phyloP scores from a whole-genome alignment of 768 basidiomycete genomes.

The Naganishia randhawae region DNA sequence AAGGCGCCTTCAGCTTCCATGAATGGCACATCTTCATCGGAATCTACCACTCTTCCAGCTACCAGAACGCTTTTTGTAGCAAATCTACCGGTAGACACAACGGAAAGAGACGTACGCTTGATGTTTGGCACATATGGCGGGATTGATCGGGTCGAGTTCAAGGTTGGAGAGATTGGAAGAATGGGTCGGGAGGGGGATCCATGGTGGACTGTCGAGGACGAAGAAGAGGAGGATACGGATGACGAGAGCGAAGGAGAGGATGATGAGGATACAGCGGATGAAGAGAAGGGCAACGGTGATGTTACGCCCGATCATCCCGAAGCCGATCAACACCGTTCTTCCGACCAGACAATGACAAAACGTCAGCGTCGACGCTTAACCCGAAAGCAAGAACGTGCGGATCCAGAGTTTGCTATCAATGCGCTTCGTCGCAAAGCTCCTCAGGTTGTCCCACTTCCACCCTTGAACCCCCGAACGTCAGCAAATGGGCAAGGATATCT shows the following conservation, averaged over 20 bases:
- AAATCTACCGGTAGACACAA: constrained; percentile 83
- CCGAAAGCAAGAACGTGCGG: constrained; percentile 41
- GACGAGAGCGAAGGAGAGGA: constrained; percentile 38
- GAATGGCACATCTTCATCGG: neutral
- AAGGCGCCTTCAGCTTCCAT: neutral
- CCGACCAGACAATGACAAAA: constrained; percentile 13
- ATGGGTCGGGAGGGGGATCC: constrained; percentile 28
- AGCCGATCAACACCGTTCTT: constrained; percentile 32
- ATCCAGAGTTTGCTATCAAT: constrained; percentile 14
- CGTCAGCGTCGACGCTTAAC: constrained; percentile 33
- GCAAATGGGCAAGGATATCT: constrained; percentile 55
- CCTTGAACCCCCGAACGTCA: constrained; percentile 34
- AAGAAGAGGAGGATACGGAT: constrained; percentile 40
- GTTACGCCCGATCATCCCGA: constrained; percentile 55
- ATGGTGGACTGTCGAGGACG: constrained; percentile 33
- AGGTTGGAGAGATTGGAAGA: constrained; percentile 38
- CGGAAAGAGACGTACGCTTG: constrained; percentile 69
- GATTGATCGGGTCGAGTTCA: constrained; percentile 68
- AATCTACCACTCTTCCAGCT: constrained; percentile 43
- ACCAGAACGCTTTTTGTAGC: constrained; percentile 80
- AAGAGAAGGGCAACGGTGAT: constrained; percentile 52
- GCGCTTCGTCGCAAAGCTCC: constrained; percentile 13
- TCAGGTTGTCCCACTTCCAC: constrained; percentile 9
- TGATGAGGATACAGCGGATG: constrained; percentile 36
- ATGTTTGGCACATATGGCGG: constrained; percentile 77